Evolutionary conservation across 495 filamentous ascomycete genomes (phyloP), one percentile per base, ranked within the genome.

Genomic region (Aspergillus nidulans): DNA sequence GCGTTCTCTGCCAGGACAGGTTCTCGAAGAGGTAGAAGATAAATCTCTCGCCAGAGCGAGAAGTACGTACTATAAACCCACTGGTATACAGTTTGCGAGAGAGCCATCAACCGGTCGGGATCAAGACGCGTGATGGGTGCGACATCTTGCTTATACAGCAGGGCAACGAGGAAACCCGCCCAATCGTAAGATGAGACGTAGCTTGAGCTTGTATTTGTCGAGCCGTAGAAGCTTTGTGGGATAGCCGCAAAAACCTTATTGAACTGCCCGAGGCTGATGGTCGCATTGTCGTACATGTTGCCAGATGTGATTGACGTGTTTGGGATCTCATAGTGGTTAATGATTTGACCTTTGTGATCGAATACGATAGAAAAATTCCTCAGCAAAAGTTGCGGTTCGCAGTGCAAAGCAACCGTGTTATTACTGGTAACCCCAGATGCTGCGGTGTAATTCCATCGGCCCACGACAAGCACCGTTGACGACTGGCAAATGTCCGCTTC

Each of bases 51-150:
- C 70, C 70, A 75, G 16, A 75, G 58, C 0, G 70, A 70, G 34
- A 75, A 73, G 46, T 75, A 75, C 3, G 72, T 73, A 42, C 66
- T 66, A 49, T 73, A 75, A 1, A 73, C 72, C 72, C 72, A 75
- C 48, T 72, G 65, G 44, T 73, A 75, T 10, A 75, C 72, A 3
- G 42, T 62, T 23, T 65, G 64, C n/a, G 69, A 69, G 19, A 70
- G 47, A 15, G 61, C 40, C 1, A 60, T 69, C 39, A 75, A 40
- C 6, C 56, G 53, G 7, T 32, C 52, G 1, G 66, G 13, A n/a
- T 69, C 49, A 1, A 75, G 54, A 0, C 64, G 60, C 16, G 64
- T 60, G 16, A 72, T 62, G 1, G 67, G 59, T 3, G 63, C 48
- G 21, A 66, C 62, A 19, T 55, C 54, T 20, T 63, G 67, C 30